A percentile compares a stretch with the other conserved stretches of the same genome.
Conservation (phyloP, 768 basidiomycete species). For the Kwoniella sp. region DNA sequence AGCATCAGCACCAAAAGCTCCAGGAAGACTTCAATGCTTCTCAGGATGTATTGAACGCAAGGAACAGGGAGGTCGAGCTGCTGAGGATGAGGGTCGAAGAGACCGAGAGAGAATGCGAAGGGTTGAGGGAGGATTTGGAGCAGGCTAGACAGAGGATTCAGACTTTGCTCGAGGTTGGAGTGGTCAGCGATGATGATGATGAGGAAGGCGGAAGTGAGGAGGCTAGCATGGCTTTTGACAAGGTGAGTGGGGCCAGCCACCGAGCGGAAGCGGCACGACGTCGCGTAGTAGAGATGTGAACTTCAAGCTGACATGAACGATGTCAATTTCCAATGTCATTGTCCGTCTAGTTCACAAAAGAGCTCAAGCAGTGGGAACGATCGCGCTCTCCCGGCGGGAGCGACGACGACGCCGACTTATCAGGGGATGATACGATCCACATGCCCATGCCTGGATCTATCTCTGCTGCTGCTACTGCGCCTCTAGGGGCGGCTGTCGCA, state of each 20-base stretch:
- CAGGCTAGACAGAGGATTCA: constrained; percentile 45
- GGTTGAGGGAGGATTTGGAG: constrained; percentile 48
- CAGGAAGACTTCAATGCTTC: constrained; percentile 53
- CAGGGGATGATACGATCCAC: constrained; percentile 4
- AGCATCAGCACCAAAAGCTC: constrained; percentile 41
- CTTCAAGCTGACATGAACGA: not conserved
- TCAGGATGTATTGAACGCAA: constrained; percentile 49
- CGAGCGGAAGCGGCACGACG: not conserved
- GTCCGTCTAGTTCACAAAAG: constrained; percentile 44
- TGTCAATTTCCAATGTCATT: too few species aligned
- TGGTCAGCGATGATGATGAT: constrained; percentile 22
- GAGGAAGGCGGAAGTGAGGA: constrained; percentile 40
- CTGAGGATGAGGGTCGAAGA: constrained; percentile 47
- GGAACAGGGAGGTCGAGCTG: constrained; percentile 54
- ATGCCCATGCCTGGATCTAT: constrained; percentile 10
- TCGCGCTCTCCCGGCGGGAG: constrained; percentile 34
- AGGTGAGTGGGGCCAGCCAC: constrained; percentile 34
- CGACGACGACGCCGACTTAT: constrained; percentile 22
- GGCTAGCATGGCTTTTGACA: constrained; percentile 51
- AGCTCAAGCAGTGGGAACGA: constrained; percentile 51
- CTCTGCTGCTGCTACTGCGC: not conserved
- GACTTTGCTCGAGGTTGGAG: constrained; percentile 42
- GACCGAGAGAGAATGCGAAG: constrained; percentile 46
- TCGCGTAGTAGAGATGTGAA: too few species aligned
- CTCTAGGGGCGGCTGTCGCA: not conserved